These are phyloP conservation scores for Chaetomidium leptoderma DNA, from an alignment of 495 filamentous ascomycete species.

Conservation along the genomic window DNA sequence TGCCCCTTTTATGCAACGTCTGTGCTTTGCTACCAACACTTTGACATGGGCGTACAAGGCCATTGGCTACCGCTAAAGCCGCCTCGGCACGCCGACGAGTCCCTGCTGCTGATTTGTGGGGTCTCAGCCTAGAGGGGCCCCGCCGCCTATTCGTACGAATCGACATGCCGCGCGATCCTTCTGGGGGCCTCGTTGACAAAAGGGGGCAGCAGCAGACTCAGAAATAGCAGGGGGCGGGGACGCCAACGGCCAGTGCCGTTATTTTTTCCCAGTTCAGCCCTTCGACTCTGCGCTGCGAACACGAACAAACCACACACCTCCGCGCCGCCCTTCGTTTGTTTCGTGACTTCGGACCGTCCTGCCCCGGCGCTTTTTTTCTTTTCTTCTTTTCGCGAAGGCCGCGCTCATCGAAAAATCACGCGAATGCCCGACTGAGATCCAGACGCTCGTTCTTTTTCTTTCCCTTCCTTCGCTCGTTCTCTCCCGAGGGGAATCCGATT, in stretches of 20 bases:
- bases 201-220: not conserved
- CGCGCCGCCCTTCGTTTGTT: not conserved
- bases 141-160: too few species aligned
- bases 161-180: not conserved
- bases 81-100: not conserved
- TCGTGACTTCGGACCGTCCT: not conserved
- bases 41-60: too few species aligned
- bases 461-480: not conserved
- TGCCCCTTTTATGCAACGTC: too few species aligned
- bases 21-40: too few species aligned
- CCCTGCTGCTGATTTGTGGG: conserved; percentile 5
- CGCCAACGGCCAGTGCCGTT: not conserved
- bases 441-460: not conserved
- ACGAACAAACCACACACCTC: not conserved
- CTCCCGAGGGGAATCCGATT: not conserved
- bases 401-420: not conserved
- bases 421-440: conserved; percentile 1
- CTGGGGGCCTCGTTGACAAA: not conserved
- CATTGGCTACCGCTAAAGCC: too few species aligned
- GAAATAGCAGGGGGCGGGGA: not conserved
- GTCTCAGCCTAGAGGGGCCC: conserved; percentile 1
- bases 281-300: not conserved
- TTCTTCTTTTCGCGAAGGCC: not conserved
- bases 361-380: not conserved
- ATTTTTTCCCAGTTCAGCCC: not conserved